Evolutionary conservation across 2,329 filamentous ascomycete genomes (phyloP), one percentile per base, ranked within the genome.

Genomic region (Microsporum audouinii): DNA sequence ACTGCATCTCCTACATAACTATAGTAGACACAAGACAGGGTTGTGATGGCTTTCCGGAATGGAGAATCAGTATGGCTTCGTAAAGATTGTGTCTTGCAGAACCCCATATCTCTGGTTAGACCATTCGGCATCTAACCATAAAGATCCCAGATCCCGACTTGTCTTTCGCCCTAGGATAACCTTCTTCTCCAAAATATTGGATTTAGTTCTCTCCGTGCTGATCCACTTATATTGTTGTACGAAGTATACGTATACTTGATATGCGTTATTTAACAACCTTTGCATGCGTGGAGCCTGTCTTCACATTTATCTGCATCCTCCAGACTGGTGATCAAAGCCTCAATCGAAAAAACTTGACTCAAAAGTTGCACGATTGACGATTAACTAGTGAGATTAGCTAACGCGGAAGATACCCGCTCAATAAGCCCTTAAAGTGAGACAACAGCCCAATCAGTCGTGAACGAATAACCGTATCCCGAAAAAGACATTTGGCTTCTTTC

Each of bases 41-140:
- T 31, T 34, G 31, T 34, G 31, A 3, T 55, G 51, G 49, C 5
- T 53, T 27, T 17, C 51, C 33, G 51, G 31, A 36, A 12, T 6
- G 36, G 51, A 55, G 33, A 12, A 55, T 55, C 51, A 55, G 27
- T 34, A 14, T 36, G n/a, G 31, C 12, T 34, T 31, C 31, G 12
- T 31, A n/a, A 5, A 4, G 10, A 5, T 55, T 55, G n/a, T 31
- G n/a, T 55, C 33, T 36, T 55, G 29, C 51, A 36, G 33, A 36
- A 55, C 51, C 17, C 51, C 31, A n/a, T 55, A n/a, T 34, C 33
- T 55, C 12, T 55, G 33, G 51, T 55, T 31, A 38, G 51, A 29
- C 51, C 51, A 55, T 55, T 55, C 51, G 51, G 51, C 51, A 55
- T 55, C 51, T 38, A 34, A 55, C 51, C 51, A 31, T 55, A 36